Conservation (phyloP, 495 filamentous ascomycete genomes). For the Penicillium nucicola region DNA sequence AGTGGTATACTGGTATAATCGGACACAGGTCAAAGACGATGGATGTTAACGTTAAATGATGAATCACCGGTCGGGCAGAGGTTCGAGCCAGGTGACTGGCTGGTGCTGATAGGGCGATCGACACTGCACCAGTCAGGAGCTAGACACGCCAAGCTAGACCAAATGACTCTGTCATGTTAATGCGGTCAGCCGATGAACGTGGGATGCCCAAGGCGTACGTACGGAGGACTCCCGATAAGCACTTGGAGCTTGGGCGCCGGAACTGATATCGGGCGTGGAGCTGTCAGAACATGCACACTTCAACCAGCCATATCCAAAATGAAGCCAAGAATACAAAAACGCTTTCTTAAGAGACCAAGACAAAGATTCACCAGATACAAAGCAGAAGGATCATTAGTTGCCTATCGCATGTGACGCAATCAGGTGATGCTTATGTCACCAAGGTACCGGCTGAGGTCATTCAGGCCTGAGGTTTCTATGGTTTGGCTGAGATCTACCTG, state of each 20-base stretch:
- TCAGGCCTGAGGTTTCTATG: no score
- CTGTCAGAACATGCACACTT: no score
- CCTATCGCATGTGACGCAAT: no score
- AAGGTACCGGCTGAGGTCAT: no score
- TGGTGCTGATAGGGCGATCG: slow-evolving; percentile 20
- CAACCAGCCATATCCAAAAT: no score
- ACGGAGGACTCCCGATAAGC: slow-evolving; percentile 17
- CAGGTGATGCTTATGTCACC: no score
- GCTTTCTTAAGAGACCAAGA: no score
- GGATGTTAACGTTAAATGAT: slow-evolving; percentile 2
- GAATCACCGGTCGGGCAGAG: slow-evolving; percentile 9
- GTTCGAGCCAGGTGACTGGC: slow-evolving; percentile 22
- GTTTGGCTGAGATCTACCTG: no score
- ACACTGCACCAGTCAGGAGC: slow-evolving; percentile 17
- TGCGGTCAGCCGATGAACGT: slow-evolving; percentile 6
- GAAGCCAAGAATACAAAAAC: no score
- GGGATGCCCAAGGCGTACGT: slow-evolving; percentile 2
- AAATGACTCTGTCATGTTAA: slow-evolving; percentile 19
- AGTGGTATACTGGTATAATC: slow-evolving; percentile 4
- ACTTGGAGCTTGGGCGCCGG: slow-evolving; percentile 12
- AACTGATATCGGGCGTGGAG: no score
- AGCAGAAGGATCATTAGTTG: no score
- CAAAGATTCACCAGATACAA: no score
- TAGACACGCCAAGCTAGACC: slow-evolving; percentile 4
- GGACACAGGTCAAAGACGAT: slow-evolving; percentile 5